phyloP scores from a whole-genome alignment of 2,329 filamentous ascomycete genomes.

The Phaeomoniella chlamydospora region DNA sequence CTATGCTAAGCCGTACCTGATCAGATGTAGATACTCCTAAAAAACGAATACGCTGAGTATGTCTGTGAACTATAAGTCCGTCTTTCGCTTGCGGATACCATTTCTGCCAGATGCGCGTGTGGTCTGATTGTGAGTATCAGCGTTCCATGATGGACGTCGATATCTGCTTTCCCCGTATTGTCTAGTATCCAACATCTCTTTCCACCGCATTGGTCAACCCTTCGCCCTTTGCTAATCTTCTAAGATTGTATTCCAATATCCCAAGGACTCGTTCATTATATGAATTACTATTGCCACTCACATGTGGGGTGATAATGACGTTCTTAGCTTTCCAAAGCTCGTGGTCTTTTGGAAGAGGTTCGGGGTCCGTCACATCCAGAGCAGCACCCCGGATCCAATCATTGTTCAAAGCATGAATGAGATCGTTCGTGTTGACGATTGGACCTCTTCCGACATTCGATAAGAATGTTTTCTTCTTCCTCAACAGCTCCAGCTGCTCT shows the following conservation, averaged over 20 bases:
- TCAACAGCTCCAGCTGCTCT: slow-evolving; percentile 33
- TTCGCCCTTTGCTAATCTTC: slow-evolving; percentile 35
- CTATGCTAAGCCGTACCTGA: too few relatives aligned
- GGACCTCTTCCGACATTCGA: slow-evolving; percentile 58
- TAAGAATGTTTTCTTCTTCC: slow-evolving; percentile 29
- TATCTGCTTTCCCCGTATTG: too few relatives aligned
- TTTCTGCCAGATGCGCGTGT: too few relatives aligned
- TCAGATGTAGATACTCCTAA: too few relatives aligned
- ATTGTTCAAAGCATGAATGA: slow-evolving; percentile 45
- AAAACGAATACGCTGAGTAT: too few relatives aligned
- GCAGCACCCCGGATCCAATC: slow-evolving; percentile 51
- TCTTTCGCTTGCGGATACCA: too few relatives aligned
- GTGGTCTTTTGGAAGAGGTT: slow-evolving; percentile 55
- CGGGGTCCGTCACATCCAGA: slow-evolving; percentile 66
- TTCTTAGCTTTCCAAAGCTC: slow-evolving; percentile 58
- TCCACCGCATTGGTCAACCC: slow-evolving; percentile 47
- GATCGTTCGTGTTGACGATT: slow-evolving; percentile 45
- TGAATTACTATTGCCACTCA: slow-evolving; percentile 38
- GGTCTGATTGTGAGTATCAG: too few relatives aligned
- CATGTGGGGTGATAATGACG: slow-evolving; percentile 53
- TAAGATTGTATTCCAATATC: slow-evolving; percentile 44
- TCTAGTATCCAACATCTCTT: slow-evolving; percentile 45
- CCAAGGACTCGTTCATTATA: slow-evolving; percentile 44
- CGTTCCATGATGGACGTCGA: too few relatives aligned
- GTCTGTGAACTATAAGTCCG: too few relatives aligned